phyloP scores from a whole-genome alignment of 257 asterid genomes.

The Solanum chiquidenum region DNA sequence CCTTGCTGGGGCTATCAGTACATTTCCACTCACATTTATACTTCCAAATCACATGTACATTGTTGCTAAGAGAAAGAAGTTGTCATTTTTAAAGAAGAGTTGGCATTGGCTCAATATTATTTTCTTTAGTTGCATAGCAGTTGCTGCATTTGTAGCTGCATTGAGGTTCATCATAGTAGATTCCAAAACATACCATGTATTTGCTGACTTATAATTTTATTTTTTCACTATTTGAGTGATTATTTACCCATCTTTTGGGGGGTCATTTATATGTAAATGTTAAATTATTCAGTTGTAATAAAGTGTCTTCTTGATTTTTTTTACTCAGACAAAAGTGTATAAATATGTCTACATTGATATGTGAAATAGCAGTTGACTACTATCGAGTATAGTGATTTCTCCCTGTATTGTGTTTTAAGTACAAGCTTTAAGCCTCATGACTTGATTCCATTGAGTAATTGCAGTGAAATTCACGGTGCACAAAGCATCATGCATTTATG shows the following conservation, averaged over 20 bases:
- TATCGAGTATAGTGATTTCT: background rate
- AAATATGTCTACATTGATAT: background rate
- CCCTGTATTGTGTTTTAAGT: background rate
- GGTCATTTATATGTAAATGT: background rate
- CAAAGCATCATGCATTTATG: background rate
- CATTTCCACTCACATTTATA: conserved; percentile 88
- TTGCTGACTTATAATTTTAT: conserved; percentile 52
- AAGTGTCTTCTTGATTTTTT: background rate
- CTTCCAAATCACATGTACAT: conserved; percentile 99
- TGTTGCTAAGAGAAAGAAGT: conserved; percentile 41
- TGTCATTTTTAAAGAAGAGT: conserved; percentile 39
- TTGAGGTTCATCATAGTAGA: conserved; percentile 53
- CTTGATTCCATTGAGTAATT: background rate
- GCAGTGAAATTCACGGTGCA: background rate
- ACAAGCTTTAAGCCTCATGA: background rate
- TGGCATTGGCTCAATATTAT: conserved; percentile 91
- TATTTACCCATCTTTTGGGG: background rate
- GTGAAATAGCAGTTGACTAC: background rate
- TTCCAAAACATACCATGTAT: conserved; percentile 49
- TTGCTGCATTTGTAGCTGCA: conserved; percentile 69
- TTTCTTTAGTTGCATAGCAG: conserved; percentile 43
- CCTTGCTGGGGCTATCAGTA: conserved; percentile 88
- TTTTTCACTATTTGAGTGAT: background rate
- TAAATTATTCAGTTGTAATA: background rate
- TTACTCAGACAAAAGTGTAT: background rate